Evolutionary conservation across 2,329 filamentous ascomycete species (phyloP), one percentile per base, ranked within the genome.

Genomic region (Sphaerostilbella broomeana): DNA sequence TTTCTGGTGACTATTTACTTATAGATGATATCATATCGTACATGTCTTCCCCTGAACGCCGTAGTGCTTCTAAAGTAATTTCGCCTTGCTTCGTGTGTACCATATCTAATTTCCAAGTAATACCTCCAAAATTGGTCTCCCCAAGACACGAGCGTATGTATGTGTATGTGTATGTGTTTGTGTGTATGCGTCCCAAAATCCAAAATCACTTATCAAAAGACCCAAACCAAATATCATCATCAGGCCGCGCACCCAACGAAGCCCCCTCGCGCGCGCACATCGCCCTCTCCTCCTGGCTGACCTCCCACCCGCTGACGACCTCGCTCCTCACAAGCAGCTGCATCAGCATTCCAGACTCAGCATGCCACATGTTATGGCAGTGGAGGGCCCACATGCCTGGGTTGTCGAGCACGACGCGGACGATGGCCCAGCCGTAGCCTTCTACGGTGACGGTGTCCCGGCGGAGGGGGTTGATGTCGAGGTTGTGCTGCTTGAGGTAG

Each of bases 341-440:
- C 77, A 81, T 80, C 21, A 70, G 43, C 62, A 79, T 65, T 2
- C 75, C 75, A 2, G 73, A 69, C 47, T 76, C 73, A 0, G 67
- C 63, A 49, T 79, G 75, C 75, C 75, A 79, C 0, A 64, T 61
- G 42, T 77, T 69, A 47, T 79, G 75, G 47, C 75, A 79, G 51
- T 78, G 75, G 16, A 79, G 67, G 0, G 70, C 64, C 75, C 75
- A 79, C 2, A 73, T 47, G 1, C 75, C 75, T 0, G 74, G 68
- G 49, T 77, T 79, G 43, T 79, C 73, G 0, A 74, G 64, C 3
- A 74, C 60, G 11, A 78, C 67, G 39, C 75, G 60, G 10, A 79
- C 53, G n/a, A 73, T 49, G 2, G 67, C 60, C 73, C 72, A 78
- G 1, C 70, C 72, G 36, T 70, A 77, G 0, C 65, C 68, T 50